Percentiles rank a stretch among this genome's conserved stretches.
These are phyloP conservation scores for Arachis hypogaea DNA, from an alignment of 306 rosid species.

Conservation along the genomic window DNA sequence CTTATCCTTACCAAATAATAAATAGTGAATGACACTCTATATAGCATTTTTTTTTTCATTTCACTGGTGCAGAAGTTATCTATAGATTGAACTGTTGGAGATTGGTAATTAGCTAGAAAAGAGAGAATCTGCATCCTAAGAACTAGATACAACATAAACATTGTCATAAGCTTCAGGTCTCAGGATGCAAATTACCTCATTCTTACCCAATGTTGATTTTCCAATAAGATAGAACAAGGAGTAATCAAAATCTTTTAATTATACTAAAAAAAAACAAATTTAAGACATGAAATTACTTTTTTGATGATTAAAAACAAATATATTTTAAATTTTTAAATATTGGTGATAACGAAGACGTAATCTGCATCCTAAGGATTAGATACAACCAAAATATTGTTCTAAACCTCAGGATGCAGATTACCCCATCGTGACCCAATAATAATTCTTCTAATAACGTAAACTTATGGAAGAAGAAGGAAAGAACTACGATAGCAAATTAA, in stretches of 20 bases:
- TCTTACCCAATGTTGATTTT: conserved; percentile 22
- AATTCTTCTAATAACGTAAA: neutral
- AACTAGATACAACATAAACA: neutral
- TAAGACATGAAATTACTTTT: no score
- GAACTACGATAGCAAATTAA: conserved; percentile 10
- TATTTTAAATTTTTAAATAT: conserved; percentile 31
- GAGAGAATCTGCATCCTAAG: conserved; percentile 35
- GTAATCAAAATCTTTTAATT: no score
- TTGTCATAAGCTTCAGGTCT: conserved; percentile 54
- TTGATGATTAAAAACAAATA: neutral
- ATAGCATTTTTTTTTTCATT: no score
- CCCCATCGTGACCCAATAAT: neutral
- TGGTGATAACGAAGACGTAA: conserved; percentile 22
- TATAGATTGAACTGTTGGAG: conserved; percentile 31
- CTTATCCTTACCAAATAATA: no score
- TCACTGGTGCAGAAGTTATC: neutral
- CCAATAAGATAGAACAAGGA: neutral
- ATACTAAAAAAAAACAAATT: no score
- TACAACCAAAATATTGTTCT: conserved; percentile 32
- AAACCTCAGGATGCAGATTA: conserved; percentile 52
- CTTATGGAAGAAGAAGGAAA: neutral
- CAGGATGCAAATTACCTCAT: conserved; percentile 44
- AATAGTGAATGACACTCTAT: no score
- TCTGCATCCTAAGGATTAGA: conserved; percentile 34
- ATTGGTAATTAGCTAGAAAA: conserved; percentile 23